phyloP scores from a whole-genome alignment of 139 green algal genomes.

The Ettlia oleoabundans region DNA sequence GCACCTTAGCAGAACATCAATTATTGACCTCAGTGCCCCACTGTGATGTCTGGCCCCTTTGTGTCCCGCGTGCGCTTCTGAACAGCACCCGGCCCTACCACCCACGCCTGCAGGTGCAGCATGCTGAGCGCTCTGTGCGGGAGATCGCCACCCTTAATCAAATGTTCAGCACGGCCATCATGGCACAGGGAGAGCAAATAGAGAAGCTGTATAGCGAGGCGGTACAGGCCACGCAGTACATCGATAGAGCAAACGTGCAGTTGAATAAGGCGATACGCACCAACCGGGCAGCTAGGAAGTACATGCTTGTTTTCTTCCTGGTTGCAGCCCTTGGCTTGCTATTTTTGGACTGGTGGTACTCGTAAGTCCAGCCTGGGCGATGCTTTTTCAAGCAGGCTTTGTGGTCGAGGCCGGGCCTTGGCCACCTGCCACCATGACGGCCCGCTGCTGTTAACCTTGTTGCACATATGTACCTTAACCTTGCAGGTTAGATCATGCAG shows the following conservation, averaged over 20 bases:
- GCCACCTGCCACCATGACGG: no score
- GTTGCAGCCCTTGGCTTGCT: constrained; percentile 65
- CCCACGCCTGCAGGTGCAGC: constrained; percentile 34
- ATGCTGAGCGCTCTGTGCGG: constrained; percentile 68
- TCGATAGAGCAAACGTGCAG: constrained; percentile 58
- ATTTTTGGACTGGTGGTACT: constrained; percentile 82
- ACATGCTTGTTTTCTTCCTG: constrained; percentile 74
- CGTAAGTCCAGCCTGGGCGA: neutral
- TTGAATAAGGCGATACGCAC: constrained; percentile 75
- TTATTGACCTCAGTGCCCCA: no score
- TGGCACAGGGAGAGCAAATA: constrained; percentile 80
- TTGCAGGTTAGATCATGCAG: no score
- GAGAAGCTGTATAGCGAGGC: constrained; percentile 73
- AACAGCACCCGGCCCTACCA: no score
- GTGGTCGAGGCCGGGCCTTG: no score
- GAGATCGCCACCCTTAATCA: constrained; percentile 84
- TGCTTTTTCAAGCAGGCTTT: no score
- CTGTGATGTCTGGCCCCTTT: neutral
- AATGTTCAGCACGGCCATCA: constrained; percentile 76
- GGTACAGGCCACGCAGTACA: constrained; percentile 34
- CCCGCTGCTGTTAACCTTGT: no score
- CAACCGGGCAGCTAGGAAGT: constrained; percentile 59
- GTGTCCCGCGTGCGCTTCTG: no score
- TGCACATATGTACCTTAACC: no score
- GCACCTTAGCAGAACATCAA: no score